Base-by-base conservation (phyloP, 78 protist genomes). In the Dictyostelium brefeldianum region DNA sequence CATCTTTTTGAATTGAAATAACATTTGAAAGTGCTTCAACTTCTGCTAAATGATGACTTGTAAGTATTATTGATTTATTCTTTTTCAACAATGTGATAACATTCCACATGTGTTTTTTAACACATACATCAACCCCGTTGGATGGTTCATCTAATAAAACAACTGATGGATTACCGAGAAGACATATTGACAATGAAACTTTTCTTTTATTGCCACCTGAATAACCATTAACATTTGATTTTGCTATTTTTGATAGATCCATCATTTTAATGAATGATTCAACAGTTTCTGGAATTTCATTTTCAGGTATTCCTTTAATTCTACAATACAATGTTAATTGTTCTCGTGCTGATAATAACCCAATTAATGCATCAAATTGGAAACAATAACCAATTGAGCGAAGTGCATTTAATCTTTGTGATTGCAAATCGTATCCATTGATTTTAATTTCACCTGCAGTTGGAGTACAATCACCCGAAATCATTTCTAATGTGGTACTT, bases 151-250 rank as follows among this genome's bases (percentile, higher is more conserved):
- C 98, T 1, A 94, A 8, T 17, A 94, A 31, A 5, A 96, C 81
- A 11, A 89, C 85, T 27, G 82, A 50, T 0, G 95, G 69, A 12
- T 29, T 46, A 1, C 89, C 82, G 1, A 75, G 3, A 0, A 22
- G 62, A 18, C 81, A 69, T 3, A 87, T 41, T 17, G 74, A 96
- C 10, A 97, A 83, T 1, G 97, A 78, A 12, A 97, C 87, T 48
- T 90, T 87, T 36, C 98, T 73, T 78, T 89, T 89, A 96, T 93
- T 96, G 1, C 98, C 98, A 4, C 98, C 98, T 27, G 89, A 77
- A 57, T 89, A 92, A 5, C 75, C 79, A 25, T 12, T 3, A 18
- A 94, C 31, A 56, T 48, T 71, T 8, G 54, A 20, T 54, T 97
- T 56, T 8, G 82, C 10, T n/a, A 77, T 75, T 27, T 78, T 43